Evolutionary conservation across 176 grass and related monocot species (phyloP).

Genomic region (Rhynchospora pubera): DNA sequence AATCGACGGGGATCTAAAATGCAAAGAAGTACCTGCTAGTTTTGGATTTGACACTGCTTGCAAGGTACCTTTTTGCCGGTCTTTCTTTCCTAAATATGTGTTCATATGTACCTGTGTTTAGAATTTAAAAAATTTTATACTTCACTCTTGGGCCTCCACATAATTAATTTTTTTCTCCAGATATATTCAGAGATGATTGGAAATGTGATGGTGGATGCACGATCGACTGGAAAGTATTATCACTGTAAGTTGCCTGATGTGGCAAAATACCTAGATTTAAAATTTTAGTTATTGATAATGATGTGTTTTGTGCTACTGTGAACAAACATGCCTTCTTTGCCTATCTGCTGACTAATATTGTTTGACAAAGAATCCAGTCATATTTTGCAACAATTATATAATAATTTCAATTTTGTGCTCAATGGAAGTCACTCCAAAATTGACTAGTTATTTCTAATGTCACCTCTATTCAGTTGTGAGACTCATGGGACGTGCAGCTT

Average conservation of each 20-base stretch:
- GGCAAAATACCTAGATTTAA: background rate
- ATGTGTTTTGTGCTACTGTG: background rate
- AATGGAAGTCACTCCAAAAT: background rate
- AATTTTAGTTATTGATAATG: background rate
- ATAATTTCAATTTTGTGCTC: background rate
- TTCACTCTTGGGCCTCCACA: background rate
- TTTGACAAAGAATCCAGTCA: background rate
- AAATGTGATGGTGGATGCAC: conserved; percentile 98
- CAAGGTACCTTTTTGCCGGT: conserved; percentile 39
- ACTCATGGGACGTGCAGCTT: conserved; percentile 99
- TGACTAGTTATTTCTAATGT: background rate
- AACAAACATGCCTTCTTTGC: background rate
- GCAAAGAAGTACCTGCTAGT: conserved; percentile 94
- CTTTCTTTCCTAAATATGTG: conserved; percentile 11
- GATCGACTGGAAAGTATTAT: conserved; percentile 97
- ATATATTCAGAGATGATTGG: conserved; percentile 99
- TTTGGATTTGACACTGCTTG: conserved; percentile 99
- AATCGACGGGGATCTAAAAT: conserved; percentile 95
- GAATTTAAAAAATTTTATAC: conserved; percentile 3
- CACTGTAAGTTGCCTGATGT: conserved; percentile 72
- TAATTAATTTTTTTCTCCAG: conserved; percentile 36
- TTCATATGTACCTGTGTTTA: background rate
- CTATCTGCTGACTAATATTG: background rate
- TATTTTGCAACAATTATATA: background rate
- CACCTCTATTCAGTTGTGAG: conserved; percentile 68